phyloP scores from a whole-genome alignment of 108 stramenopile species.

The Cyclostephanos tholiformis region DNA sequence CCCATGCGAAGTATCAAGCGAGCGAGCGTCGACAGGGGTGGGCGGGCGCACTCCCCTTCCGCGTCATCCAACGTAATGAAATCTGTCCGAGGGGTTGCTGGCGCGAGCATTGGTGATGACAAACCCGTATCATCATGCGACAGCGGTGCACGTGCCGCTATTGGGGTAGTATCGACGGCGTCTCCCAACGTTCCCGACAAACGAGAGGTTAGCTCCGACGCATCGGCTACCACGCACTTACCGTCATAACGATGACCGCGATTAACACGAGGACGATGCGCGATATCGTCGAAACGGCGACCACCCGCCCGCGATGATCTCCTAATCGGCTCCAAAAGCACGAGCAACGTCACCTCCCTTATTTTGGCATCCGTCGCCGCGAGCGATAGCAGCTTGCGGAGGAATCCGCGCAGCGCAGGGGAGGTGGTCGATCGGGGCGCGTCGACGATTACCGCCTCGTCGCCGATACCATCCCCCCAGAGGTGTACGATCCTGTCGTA shows the following conservation, averaged over 20 bases:
- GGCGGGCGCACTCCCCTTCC: conserved; percentile 8
- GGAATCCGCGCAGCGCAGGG: conserved; percentile 5
- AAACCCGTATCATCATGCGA: neutral
- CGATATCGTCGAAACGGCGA: neutral
- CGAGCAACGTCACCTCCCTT: conserved; percentile 33
- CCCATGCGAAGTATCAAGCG: conserved; percentile 7
- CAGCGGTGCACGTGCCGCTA: neutral
- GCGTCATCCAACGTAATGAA: conserved; percentile 1
- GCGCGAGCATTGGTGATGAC: neutral
- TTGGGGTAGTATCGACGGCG: neutral
- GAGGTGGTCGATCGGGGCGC: neutral
- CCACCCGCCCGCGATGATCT: neutral
- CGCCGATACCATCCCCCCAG: neutral
- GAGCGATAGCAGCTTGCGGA: conserved; percentile 29
- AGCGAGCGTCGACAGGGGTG: conserved; percentile 10
- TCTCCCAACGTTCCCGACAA: too few relatives aligned
- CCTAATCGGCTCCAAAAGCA: conserved; percentile 35
- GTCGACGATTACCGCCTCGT: too few relatives aligned
- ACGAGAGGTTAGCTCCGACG: too few relatives aligned
- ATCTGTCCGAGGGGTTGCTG: neutral
- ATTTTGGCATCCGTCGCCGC: conserved; percentile 23
- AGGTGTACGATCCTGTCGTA: conserved; percentile 36
- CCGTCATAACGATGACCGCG: too few relatives aligned
- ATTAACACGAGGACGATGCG: neutral
- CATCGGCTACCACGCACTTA: too few relatives aligned